Conservation (phyloP, 2,329 filamentous ascomycete genomes). For the Diplodia seriata region DNA sequence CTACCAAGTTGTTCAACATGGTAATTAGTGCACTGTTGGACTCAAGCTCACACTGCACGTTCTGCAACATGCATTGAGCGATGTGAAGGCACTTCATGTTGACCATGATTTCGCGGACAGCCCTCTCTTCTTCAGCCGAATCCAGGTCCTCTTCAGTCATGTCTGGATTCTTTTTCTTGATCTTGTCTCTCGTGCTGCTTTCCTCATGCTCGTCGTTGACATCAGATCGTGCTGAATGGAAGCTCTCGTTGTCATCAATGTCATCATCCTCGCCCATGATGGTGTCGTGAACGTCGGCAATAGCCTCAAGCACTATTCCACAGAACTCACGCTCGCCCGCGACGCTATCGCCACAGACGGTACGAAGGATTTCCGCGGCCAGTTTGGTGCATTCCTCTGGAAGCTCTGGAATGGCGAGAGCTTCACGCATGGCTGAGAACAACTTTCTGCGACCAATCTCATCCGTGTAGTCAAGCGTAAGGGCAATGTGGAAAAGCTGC, state of each 20-base stretch:
- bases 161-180: constrained; percentile 51
- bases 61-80: constrained; percentile 95
- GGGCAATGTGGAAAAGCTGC: constrained; percentile 89
- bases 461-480: constrained; percentile 95
- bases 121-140: constrained; percentile 61
- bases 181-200: constrained; percentile 49
- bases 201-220: constrained; percentile 74
- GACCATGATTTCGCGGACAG: constrained; percentile 88
- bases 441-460: constrained; percentile 95
- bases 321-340: constrained; percentile 83
- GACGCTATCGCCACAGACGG: constrained; percentile 77
- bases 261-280: constrained; percentile 74
- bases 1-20: constrained; percentile 97
- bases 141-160: constrained; percentile 70
- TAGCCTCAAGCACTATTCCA: constrained; percentile 86
- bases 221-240: constrained; percentile 91
- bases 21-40: constrained; percentile 89
- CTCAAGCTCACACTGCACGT: constrained; percentile 86
- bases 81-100: constrained; percentile 99
- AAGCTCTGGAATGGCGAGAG: constrained; percentile 82
- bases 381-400: constrained; percentile 94
- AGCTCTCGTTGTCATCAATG: constrained; percentile 71
- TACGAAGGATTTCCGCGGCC: constrained; percentile 78
- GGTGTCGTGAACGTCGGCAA: constrained; percentile 95
- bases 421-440: constrained; percentile 88